Evolutionary conservation across 305 asterid genomes (phyloP), one percentile per base, ranked within the genome.

Genomic region (Rubia peregrina): DNA sequence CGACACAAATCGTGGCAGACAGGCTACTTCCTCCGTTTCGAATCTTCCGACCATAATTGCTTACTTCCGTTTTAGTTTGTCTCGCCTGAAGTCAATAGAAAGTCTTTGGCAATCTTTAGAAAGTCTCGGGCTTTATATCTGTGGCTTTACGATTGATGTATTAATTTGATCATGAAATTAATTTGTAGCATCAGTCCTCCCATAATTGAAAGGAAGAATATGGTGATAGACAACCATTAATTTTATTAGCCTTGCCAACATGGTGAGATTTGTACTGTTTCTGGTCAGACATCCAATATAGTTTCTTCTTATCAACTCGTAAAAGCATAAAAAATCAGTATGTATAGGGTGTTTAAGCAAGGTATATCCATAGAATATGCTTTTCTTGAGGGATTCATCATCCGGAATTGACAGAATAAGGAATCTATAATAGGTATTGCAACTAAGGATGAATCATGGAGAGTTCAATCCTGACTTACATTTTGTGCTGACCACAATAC

Each of bases 351-450:
- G 21, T 40, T 40, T 43, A 63, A 63, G 48, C 42, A 38, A 63
- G 68, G 68, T 40, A 63, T 63, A 63, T 63, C 24, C 68, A 7
- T 17, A 7, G 68, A 41, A 63, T 63, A 63, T 63, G 49, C 68
- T 63, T 63, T 63, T 9, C 68, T 5, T 40, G 68, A 63, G 43
- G 68, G 38, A 40, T 16, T 63, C 49, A 63, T 63, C 43, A 8
- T 63, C 43, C 33, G 66, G 66, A 61, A 61, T 61, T 38, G 42
- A 61, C 21, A 19, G 5, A 33, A 2, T 33, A 33, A 33, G 36
- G 36, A 33, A 33, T 4, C 36, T 33, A 33, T 33, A 33, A 33
- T 2, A 33, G 36, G 36, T 33, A 7, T 30, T 4, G 10, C 17
- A 5, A 61, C n/a, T 10, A 60, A 13, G 65, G 12, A 61, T 61